Percentiles rank a stretch among this genome's conserved stretches.
Evolutionary conservation across 371 early-diverging fungal species (phyloP).

Genomic region (Batrachochytrium dendrobatidis): DNA sequence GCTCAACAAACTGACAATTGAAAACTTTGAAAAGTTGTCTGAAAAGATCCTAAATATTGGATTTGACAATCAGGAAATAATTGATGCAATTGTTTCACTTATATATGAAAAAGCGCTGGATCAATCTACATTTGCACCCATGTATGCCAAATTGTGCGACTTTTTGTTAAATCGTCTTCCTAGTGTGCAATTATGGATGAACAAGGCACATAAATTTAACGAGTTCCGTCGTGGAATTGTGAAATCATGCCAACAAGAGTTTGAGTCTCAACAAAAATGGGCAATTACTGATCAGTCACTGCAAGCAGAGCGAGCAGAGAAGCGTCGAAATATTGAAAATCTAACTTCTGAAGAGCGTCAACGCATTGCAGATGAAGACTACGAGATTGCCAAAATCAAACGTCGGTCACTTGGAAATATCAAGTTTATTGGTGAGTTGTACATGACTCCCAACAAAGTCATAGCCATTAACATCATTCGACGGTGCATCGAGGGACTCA

Average conservation of each 20-base stretch:
- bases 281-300: constrained; percentile 25
- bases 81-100: constrained; percentile 65
- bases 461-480: constrained; percentile 89
- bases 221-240: constrained; percentile 85
- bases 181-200: constrained; percentile 36
- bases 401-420: constrained; percentile 90
- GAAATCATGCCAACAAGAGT: constrained; percentile 85
- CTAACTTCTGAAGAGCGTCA: constrained; percentile 40
- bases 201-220: constrained; percentile 28
- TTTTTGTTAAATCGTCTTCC: constrained; percentile 42
- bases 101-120: constrained; percentile 94
- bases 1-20: neutral
- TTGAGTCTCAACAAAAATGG: constrained; percentile 49
- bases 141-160: constrained; percentile 85
- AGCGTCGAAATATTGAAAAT: constrained; percentile 15
- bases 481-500: constrained; percentile 66
- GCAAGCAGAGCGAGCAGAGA: constrained; percentile 21
- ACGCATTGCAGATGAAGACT: constrained; percentile 64
- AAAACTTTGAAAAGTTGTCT: neutral
- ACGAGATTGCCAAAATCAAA: constrained; percentile 83
- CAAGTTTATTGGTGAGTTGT: constrained; percentile 90
- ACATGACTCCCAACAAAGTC: constrained; percentile 76
- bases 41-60: neutral
- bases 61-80: neutral
- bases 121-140: constrained; percentile 78